Evolutionary conservation across 2,329 filamentous ascomycete species (phyloP), one percentile per base, ranked within the genome.

Genomic region (Trichophyton rubrum): DNA sequence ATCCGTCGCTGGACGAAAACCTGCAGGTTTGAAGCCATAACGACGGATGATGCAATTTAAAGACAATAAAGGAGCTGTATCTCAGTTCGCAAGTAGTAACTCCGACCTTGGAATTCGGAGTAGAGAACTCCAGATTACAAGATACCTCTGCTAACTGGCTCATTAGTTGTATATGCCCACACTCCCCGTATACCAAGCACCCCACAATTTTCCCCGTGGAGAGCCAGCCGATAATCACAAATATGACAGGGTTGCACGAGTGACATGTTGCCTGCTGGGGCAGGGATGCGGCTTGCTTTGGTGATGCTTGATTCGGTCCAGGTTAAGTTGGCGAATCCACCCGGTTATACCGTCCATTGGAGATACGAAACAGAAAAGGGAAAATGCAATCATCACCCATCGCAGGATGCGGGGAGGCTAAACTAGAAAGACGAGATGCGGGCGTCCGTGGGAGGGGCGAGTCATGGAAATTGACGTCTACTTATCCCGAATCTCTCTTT

Each of bases 301-400:
- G 13, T 13, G 49, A 53, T 53, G 49, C 49, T 53, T 53, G 49
- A 53, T 53, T 53, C 49, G 49, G 49, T 13, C 43, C 49, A 53
- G n/a, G 24, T 13, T 53, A 24, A 9, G 22, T 17, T 30, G 13
- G 27, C 4, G 22, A 30, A 24, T 8, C 49, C 22, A 30, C 49
- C 30, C 49, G 49, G 49, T 64, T 35, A 30, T 56, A 38, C 58
- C 53, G 4, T 33, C 8, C 20, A 5, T 57, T 57, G 38, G 38
- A 53, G 49, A 53, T 53, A 30, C 22, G 22, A 53, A 53, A 24
- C 7, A 47, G 33, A 38, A 38, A 30, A 38, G 33, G 11, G 33
- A 38, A 47, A 47, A 43, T 7, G 40, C 40, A n/a, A n/a, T 24
- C 13, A 27, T 3, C 45, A 51, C 13, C 27, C 22, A 30, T n/a